Conservation (phyloP, 305 asterid genomes). For the Solanum chacoense region DNA sequence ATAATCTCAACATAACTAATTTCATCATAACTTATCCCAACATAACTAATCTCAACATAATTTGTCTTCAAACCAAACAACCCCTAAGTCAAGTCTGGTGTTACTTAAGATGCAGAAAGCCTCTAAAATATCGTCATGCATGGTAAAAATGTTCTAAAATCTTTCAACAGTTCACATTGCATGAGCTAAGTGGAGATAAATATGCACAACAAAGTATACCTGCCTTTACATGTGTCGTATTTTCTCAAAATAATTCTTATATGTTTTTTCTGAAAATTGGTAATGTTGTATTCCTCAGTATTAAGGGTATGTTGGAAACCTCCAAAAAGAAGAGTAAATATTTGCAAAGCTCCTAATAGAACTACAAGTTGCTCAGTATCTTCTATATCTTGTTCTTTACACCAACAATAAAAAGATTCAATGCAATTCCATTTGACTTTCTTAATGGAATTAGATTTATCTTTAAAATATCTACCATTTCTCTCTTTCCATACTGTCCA, state of each 20-base stretch:
- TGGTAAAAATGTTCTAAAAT: not conserved
- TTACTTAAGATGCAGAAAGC: not conserved
- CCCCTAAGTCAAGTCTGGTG: not conserved
- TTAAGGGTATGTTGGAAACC: not conserved
- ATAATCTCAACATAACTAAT: not conserved
- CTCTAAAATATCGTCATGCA: not conserved
- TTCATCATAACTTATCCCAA: not conserved
- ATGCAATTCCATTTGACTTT: not conserved
- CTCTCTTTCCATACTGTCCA: not conserved
- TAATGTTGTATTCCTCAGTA: not conserved
- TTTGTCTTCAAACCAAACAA: not conserved
- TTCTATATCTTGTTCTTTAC: not conserved
- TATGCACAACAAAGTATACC: not conserved
- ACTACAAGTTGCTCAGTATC: not conserved
- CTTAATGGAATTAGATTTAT: not conserved
- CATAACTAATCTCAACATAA: not conserved
- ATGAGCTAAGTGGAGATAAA: not conserved
- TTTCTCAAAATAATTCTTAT: not conserved
- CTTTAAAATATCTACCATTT: not conserved
- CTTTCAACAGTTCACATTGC: not conserved
- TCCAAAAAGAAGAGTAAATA: not conserved
- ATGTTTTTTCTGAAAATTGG: not conserved
- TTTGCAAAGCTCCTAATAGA: not conserved
- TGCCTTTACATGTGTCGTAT: not conserved
- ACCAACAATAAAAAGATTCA: not conserved